Evolutionary conservation across 164 flowering plant genomes (phyloP).

Genomic region (Nymphaea colorata): DNA sequence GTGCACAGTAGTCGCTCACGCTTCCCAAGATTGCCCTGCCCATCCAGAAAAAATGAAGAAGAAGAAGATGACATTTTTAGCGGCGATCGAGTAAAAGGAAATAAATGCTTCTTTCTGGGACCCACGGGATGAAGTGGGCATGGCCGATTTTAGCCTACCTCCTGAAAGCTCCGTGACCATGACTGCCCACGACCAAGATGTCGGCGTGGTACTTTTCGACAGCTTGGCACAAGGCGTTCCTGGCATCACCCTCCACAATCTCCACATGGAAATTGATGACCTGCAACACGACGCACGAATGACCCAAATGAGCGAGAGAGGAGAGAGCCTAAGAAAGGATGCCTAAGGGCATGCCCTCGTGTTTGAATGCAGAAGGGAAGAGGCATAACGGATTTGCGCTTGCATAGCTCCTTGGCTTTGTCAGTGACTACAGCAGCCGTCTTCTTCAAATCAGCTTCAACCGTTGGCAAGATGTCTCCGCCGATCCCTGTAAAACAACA

Average conservation of each 20-base stretch:
- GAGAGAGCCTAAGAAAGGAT: too few relatives aligned
- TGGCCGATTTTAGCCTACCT: constrained; percentile 21
- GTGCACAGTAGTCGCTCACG: constrained; percentile 72
- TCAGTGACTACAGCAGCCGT: background rate
- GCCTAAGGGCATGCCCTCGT: too few relatives aligned
- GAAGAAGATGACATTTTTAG: background rate
- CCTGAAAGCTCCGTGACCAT: constrained; percentile 54
- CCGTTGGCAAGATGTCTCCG: background rate
- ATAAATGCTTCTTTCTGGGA: background rate
- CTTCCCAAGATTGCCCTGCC: constrained; percentile 71
- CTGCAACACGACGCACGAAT: constrained; percentile 11
- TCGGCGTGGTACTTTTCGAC: constrained; percentile 43
- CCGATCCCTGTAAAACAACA: background rate
- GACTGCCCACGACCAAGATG: constrained; percentile 50
- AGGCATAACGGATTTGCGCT: background rate
- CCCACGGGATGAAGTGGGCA: too few relatives aligned
- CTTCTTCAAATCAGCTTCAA: constrained; percentile 1
- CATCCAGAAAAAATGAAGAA: background rate
- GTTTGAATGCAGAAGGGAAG: too few relatives aligned
- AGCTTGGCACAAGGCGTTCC: constrained; percentile 40
- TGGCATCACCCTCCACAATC: constrained; percentile 45
- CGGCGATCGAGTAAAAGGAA: background rate
- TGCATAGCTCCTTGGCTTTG: background rate
- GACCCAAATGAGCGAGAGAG: background rate
- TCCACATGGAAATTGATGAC: constrained; percentile 19